phyloP scores from a whole-genome alignment of 23 red algal genomes.

The Gracilaria vermiculophylla region DNA sequence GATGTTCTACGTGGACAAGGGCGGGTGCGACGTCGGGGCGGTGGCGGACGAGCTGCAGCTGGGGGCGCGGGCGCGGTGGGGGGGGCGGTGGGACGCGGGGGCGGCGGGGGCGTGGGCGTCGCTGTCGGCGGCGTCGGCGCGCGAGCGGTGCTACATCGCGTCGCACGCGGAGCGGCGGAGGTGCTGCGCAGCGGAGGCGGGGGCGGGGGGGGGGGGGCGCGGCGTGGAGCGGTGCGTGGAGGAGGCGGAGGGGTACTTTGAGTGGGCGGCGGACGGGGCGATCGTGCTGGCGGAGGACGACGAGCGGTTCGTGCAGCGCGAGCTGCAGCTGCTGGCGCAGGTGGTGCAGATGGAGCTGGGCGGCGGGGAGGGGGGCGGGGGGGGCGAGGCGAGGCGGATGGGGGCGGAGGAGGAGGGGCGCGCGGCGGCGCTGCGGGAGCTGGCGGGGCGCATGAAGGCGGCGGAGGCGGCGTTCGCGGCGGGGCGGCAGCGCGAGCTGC shows the following conservation, averaged over 20 bases:
- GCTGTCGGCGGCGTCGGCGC: neutral
- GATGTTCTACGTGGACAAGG: neutral
- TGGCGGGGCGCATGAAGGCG: neutral
- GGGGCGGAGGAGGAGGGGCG: neutral
- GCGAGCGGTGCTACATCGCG: neutral
- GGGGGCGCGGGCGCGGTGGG: neutral
- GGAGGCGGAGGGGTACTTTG: neutral
- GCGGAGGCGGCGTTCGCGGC: neutral
- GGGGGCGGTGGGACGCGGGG: neutral
- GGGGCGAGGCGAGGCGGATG: neutral
- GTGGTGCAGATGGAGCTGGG: neutral
- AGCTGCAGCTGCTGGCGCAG: neutral
- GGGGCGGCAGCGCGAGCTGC: neutral
- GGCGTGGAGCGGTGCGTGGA: neutral
- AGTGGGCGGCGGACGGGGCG: neutral
- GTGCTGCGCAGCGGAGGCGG: neutral
- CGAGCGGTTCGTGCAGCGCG: neutral
- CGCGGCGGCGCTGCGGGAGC: neutral
- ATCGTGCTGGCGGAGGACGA: neutral
- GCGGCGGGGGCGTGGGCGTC: neutral
- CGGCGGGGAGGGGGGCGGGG: no score
- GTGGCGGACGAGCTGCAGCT: neutral
- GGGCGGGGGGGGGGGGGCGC: neutral
- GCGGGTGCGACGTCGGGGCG: neutral
- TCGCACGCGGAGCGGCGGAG: neutral